Conservation (phyloP, 2,329 filamentous ascomycete genomes). For the Penicillium decumbens region DNA sequence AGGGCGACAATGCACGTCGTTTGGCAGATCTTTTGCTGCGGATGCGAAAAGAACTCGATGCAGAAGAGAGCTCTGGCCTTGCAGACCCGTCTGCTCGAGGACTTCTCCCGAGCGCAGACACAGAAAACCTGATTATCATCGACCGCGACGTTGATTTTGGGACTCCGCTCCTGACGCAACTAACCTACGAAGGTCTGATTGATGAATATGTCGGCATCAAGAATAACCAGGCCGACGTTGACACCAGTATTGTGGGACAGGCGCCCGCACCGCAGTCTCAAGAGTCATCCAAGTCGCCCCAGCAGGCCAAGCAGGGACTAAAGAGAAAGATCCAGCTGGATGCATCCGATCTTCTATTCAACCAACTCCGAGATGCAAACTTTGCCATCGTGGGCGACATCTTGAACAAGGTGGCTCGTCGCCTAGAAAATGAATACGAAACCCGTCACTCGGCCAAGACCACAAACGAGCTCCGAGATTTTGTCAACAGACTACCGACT, state of each 20-base stretch:
- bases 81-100: slow-evolving; percentile 55
- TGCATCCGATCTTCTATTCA: slow-evolving; percentile 81
- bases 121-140: slow-evolving; percentile 89
- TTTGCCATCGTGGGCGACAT: slow-evolving; percentile 89
- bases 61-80: slow-evolving; percentile 64
- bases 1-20: slow-evolving; percentile 87
- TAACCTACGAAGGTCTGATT: slow-evolving; percentile 93
- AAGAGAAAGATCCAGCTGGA: slow-evolving; percentile 89
- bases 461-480: slow-evolving; percentile 85
- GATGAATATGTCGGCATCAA: slow-evolving; percentile 90
- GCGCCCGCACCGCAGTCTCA: slow-evolving; percentile 53
- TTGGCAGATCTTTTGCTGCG: slow-evolving; percentile 81
- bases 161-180: slow-evolving; percentile 83
- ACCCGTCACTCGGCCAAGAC: slow-evolving; percentile 80
- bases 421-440: slow-evolving; percentile 83
- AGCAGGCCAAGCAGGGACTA: slow-evolving; percentile 54
- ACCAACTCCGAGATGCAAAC: slow-evolving; percentile 82
- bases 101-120: slow-evolving; percentile 76
- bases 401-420: slow-evolving; percentile 83
- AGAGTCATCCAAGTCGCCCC: slow-evolving; percentile 50
- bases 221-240: slow-evolving; percentile 88
- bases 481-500: slow-evolving; percentile 86
- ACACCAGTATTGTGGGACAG: slow-evolving; percentile 79
- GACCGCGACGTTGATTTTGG: slow-evolving; percentile 94
- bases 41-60: slow-evolving; percentile 87